These are phyloP conservation scores for Leishmania arabica DNA, from an alignment of 208 protist species.

Conservation along the genomic window DNA sequence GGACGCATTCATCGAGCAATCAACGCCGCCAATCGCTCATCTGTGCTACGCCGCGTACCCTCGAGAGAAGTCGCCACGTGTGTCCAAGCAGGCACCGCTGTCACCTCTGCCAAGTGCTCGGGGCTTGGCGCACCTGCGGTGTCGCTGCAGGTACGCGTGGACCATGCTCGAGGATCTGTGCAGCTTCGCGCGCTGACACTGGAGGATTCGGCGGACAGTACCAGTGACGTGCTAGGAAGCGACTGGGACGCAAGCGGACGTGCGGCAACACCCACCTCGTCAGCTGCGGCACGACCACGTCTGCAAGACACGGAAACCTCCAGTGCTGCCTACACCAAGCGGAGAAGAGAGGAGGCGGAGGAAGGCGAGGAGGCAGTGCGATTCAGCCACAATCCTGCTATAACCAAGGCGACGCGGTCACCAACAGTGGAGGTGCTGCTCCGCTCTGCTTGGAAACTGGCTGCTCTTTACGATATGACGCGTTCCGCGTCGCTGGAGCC, in stretches of 20 bases:
- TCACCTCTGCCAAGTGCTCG: not conserved
- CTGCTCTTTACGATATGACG: conserved; percentile 30
- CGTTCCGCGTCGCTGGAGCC: not conserved
- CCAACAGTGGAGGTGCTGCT: conserved; percentile 33
- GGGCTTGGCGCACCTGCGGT: not conserved
- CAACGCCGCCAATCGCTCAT: not conserved
- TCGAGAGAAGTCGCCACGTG: not conserved
- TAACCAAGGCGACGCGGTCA: not conserved
- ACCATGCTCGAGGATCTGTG: conserved; percentile 20
- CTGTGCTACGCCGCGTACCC: not conserved
- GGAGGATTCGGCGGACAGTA: not conserved
- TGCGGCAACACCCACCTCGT: not conserved
- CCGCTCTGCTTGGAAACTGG: conserved; percentile 37
- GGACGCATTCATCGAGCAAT: not conserved
- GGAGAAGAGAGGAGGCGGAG: not conserved
- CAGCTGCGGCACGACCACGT: not conserved
- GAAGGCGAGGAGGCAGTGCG: not conserved
- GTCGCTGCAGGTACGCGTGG: conserved; percentile 28
- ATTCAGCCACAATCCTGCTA: not conserved
- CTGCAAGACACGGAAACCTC: not conserved
- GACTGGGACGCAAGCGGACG: not conserved
- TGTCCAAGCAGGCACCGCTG: not conserved
- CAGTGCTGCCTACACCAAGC: not conserved
- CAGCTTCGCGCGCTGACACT: conserved; percentile 20
- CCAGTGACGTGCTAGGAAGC: not conserved